Evolutionary conservation across 1,284 basidiomycete genomes (phyloP).

Genomic region (Wolfiporia cocos): DNA sequence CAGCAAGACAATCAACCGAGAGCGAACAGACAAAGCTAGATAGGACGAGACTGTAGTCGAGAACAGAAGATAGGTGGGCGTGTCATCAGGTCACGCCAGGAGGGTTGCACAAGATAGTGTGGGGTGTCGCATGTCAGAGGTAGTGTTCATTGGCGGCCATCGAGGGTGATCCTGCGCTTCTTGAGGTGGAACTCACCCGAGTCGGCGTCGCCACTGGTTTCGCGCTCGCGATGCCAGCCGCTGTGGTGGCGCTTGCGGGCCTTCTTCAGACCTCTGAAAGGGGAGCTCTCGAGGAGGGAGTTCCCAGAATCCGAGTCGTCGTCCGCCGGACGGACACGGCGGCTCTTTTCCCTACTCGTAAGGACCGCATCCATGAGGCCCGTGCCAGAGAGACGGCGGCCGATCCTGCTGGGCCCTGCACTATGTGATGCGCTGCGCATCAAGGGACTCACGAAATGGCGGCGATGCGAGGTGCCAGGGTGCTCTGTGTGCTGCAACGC

Average conservation of each 20-base stretch:
- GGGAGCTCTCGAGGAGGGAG: too few species aligned
- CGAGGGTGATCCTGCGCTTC: slow-evolving; percentile 24
- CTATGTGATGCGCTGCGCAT: slow-evolving; percentile 9
- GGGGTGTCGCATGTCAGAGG: background rate
- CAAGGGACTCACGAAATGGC: slow-evolving; percentile 4
- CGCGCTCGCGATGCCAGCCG: slow-evolving; percentile 8
- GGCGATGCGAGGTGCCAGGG: too few species aligned
- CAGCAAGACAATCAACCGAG: slow-evolving; percentile 4
- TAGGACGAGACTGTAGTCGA: background rate
- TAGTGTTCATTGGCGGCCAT: slow-evolving; percentile 12
- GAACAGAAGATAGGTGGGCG: background rate
- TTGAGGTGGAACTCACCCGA: slow-evolving; percentile 17
- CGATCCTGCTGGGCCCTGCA: slow-evolving; percentile 9
- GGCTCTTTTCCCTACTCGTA: slow-evolving; percentile 8
- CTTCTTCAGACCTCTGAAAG: too few species aligned
- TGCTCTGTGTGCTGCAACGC: slow-evolving; percentile 29
- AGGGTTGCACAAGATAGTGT: too few species aligned
- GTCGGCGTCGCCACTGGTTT: slow-evolving; percentile 14
- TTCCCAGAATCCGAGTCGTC: too few species aligned
- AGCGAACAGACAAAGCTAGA: slow-evolving; percentile 7
- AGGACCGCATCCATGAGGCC: slow-evolving; percentile 26
- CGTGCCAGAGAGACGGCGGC: slow-evolving; percentile 7
- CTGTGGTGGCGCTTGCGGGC: too few species aligned
- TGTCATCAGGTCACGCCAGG: background rate
- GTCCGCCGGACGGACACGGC: too few species aligned